These are phyloP conservation scores for Oehlia diaphana DNA, from an alignment of 192 early-diverging fungal species.

Conservation along the genomic window DNA sequence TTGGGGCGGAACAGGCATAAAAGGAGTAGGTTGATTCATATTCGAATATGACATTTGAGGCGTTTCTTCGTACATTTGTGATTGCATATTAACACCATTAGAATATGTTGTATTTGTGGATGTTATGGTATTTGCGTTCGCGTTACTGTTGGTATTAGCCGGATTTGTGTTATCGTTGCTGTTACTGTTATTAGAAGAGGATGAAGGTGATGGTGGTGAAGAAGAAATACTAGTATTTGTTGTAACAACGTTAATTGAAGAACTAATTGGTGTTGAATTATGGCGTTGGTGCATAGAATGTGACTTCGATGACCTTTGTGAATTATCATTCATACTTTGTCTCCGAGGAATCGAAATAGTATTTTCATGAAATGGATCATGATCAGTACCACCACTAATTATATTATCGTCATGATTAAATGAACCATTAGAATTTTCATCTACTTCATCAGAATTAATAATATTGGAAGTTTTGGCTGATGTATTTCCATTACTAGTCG, in stretches of 20 bases:
- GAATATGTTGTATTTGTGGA: not conserved
- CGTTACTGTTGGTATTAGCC: not conserved
- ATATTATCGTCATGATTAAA: not conserved
- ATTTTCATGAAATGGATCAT: constrained; percentile 5
- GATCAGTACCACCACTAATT: not conserved
- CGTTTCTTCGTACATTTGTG: constrained; percentile 12
- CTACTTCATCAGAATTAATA: not conserved
- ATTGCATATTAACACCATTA: constrained; percentile 4
- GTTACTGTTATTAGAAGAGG: not conserved
- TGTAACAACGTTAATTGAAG: constrained; percentile 4
- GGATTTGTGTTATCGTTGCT: not conserved
- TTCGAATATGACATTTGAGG: not conserved
- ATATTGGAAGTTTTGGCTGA: not conserved
- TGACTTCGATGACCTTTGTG: constrained; percentile 7
- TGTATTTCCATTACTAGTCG: not conserved
- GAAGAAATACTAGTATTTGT: not conserved
- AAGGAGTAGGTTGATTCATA: constrained; percentile 1
- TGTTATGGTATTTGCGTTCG: not conserved
- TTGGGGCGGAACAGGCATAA: constrained; percentile 13
- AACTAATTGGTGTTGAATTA: constrained; percentile 4
- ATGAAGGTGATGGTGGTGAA: not conserved
- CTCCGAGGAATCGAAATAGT: not conserved
- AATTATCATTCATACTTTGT: constrained; percentile 13
- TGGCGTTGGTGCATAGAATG: not conserved
- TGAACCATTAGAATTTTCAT: constrained; percentile 1